A percentile compares a stretch with the other conserved stretches of the same genome.
phyloP scores from a whole-genome alignment of 306 rosid species.

The Quercus engelmannii region DNA sequence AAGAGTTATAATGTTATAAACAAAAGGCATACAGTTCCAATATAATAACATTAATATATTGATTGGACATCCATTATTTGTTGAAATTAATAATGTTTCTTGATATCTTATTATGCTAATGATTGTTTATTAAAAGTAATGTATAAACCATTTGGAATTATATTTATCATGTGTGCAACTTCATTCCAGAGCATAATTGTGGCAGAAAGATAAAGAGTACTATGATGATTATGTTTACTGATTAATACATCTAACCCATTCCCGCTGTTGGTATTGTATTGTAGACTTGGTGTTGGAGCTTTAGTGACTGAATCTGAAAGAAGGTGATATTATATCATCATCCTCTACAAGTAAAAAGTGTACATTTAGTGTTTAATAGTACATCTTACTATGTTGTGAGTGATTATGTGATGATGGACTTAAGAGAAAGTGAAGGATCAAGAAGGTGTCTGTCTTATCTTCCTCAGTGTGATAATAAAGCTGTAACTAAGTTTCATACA shows the following conservation, averaged over 20 bases:
- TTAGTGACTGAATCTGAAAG: constrained; percentile 34
- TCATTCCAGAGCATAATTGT: constrained; percentile 14
- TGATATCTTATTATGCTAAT: neutral
- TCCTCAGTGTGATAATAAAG: constrained; percentile 22
- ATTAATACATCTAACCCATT: constrained; percentile 23
- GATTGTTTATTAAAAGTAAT: neutral
- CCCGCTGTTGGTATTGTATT: constrained; percentile 34
- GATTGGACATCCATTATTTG: neutral
- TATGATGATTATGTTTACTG: constrained; percentile 9
- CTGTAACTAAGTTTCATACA: constrained; percentile 28
- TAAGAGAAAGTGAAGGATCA: neutral
- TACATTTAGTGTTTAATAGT: constrained; percentile 35
- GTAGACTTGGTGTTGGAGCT: constrained; percentile 98
- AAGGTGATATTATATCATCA: constrained; percentile 11
- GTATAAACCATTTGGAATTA: neutral
- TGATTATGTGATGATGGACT: constrained; percentile 14
- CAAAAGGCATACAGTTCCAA: neutral
- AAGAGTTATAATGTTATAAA: neutral
- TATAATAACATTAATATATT: neutral
- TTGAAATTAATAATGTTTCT: neutral
- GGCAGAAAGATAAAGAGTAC: constrained; percentile 10
- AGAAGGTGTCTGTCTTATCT: constrained; percentile 1
- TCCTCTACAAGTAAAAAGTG: constrained; percentile 25
- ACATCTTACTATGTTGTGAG: constrained; percentile 24
- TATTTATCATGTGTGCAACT: constrained; percentile 5